These are phyloP conservation scores for Heterobasidion occidentale DNA, from an alignment of 1,284 basidiomycete genomes.

Conservation along the genomic window DNA sequence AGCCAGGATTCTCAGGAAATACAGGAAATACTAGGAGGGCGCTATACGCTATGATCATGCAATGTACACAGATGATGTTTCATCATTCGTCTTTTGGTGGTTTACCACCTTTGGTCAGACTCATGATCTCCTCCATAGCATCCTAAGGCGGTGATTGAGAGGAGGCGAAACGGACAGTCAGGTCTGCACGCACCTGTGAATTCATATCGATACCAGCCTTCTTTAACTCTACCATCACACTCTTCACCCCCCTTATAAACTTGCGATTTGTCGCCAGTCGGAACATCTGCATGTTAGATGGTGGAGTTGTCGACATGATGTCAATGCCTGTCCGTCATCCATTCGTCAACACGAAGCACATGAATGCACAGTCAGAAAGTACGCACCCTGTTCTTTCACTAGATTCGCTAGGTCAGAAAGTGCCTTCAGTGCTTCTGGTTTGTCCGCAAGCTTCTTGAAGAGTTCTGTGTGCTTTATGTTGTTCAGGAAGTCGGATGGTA, in stretches of 20 bases:
- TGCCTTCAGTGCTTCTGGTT: constrained; percentile 40
- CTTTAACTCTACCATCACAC: constrained; percentile 41
- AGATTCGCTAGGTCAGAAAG: constrained; percentile 35
- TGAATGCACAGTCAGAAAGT: not conserved
- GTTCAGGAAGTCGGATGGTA: constrained; percentile 26
- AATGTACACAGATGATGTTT: not conserved
- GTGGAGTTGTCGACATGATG: constrained; percentile 30
- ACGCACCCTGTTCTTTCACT: constrained; percentile 45
- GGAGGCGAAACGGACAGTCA: constrained; percentile 5
- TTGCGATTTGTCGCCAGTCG: constrained; percentile 44
- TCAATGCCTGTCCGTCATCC: constrained; percentile 33
- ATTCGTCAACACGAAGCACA: not conserved
- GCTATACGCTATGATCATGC: no score
- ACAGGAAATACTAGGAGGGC: no score
- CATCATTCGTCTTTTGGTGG: not conserved
- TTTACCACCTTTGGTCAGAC: not conserved
- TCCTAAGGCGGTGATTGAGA: not conserved
- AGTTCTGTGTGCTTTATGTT: constrained; percentile 35
- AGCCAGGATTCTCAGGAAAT: no score
- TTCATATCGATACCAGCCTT: constrained; percentile 52
- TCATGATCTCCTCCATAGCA: constrained; percentile 1
- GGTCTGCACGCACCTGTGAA: constrained; percentile 25
- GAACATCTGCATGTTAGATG: constrained; percentile 44
- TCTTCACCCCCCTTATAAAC: constrained; percentile 39
- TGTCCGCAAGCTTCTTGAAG: constrained; percentile 40